Base-by-base conservation (phyloP, 768 basidiomycete species). In the Chalciporus sphaerocephalus region DNA sequence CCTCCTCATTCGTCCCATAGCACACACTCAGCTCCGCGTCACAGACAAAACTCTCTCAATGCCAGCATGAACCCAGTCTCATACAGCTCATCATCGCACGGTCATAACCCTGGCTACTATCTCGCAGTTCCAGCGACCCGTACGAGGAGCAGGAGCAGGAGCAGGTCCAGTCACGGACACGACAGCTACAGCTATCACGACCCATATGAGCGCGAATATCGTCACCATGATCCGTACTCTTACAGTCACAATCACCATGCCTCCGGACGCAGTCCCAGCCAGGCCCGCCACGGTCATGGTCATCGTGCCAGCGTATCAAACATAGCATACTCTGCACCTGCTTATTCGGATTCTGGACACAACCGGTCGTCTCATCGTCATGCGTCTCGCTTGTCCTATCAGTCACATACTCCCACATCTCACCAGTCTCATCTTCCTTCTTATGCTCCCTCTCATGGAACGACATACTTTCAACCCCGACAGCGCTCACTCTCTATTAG, bases 401-500 rank as follows among this genome's bases (percentile, higher is more conserved):
- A 34, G n/a, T 51, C 40, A 4, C 42, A 51, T 5, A 6, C 58
- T 23, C 6, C 32, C 2, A 42, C 50, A 0, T 33, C 51, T 6
- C 49, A 53, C 22, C 38, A 28, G 12, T 55, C 59, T 2, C 54
- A 50, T 21, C 42, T 52, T 23, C 55, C 53, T 20, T 38, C 50
- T 21, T 44, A 44, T 11, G 5, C 42, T 7, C 51, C 54, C 42
- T 46, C 22, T 30, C 33, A 50, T 25, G 23, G 32, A 27, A 10
- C 20, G 9, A 34, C 20, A 5, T 33, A 62, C 12, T 34, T 54
- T n/a, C 17, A 42, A 4, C 33, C 27, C 0, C 59, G 41, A 18
- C 48, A 53, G 24, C 57, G 60, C 9, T 20, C 60, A 18, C 46
- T 57, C 3, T 61, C 65, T 13, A 20, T 74, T 4, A 54, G 67